Conservation (phyloP, 1,139 yeast genomes). For the Pneumocystis murina region DNA sequence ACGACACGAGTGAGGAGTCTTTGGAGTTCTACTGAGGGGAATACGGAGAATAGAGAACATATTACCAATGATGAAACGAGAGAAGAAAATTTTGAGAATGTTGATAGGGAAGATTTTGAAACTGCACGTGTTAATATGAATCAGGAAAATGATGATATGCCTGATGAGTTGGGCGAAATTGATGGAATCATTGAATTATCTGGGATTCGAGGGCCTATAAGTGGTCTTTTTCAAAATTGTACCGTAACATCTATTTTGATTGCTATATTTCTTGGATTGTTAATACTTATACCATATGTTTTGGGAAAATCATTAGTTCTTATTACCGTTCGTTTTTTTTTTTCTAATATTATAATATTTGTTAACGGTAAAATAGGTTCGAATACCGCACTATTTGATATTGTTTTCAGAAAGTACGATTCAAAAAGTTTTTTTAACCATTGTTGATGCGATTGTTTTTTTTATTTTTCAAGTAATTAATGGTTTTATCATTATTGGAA, state of each 20-base stretch:
- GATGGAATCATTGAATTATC: not conserved
- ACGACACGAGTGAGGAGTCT: not conserved
- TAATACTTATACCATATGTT: slow-evolving; percentile 20
- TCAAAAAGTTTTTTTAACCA: not conserved
- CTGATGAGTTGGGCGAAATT: not conserved
- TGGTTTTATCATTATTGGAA: not conserved
- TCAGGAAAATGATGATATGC: not conserved
- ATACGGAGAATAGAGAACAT: not conserved
- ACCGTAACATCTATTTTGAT: slow-evolving; percentile 15
- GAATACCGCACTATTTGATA: not conserved
- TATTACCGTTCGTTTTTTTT: not conserved
- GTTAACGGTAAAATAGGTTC: not conserved
- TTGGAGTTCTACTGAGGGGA: not conserved
- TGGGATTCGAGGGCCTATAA: slow-evolving; percentile 23
- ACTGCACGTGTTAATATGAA: not conserved
- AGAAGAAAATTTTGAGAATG: not conserved
- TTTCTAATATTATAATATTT: not conserved
- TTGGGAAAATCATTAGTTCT: slow-evolving; percentile 18
- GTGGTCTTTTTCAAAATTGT: slow-evolving; percentile 16
- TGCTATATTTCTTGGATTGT: slow-evolving; percentile 12
- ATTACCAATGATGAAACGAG: not conserved
- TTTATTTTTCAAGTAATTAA: not conserved
- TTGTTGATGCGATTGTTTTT: not conserved
- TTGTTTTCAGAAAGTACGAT: not conserved
- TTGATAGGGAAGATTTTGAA: not conserved